Base-by-base conservation (phyloP, 768 basidiomycete genomes). In the Xerocomellus amylosporus region DNA sequence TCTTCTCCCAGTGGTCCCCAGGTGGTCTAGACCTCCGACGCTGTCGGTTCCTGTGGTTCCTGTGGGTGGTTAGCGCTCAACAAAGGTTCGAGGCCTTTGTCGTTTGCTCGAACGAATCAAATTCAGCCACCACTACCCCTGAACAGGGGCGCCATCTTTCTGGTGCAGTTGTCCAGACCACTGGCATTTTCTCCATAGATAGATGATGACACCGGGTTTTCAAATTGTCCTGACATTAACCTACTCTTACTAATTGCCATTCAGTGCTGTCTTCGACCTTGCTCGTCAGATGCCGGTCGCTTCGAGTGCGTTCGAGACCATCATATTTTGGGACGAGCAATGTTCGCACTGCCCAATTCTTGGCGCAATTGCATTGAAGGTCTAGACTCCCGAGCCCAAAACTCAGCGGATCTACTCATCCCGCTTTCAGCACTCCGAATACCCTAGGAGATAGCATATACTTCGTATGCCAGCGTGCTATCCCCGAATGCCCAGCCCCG, bases 111-210 rank as follows among this genome's bases (percentile, higher is more conserved):
- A 20, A 36, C 22, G 24, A 33, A 37, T 34, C 13, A 2, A 31
- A 30, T 37, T 3, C 24, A 19, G 30, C 48, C 6, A 6, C 8
- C 14, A 19, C 30, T 13, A 28, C 7, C 36, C 31, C 8, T 14
- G 34, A 46, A 53, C 63, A 53, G n/a, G 49, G 34, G 17, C 39
- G 14, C 56, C 49, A 38, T 28, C 30, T 20, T 48, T 14, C 4
- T 20, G 46, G 46, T 59, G 9, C 4, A 45, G 30, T 42, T 30
- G 56, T 55, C 62, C 22, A 62, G 64, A 53, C 56, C 46, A 26
- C 14, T 15, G 20, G 30, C 31, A 26, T 8, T 31, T 30, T 10
- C 36, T 33, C 20, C 22, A 19, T 26, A 17, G n/a, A 20, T 34
- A 12, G 30, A 43, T 28, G 56, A 31, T 12, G 48, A 28, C 8